These are phyloP conservation scores for Ascochyta pisi DNA, from an alignment of 2,329 filamentous ascomycete genomes.

Conservation along the genomic window DNA sequence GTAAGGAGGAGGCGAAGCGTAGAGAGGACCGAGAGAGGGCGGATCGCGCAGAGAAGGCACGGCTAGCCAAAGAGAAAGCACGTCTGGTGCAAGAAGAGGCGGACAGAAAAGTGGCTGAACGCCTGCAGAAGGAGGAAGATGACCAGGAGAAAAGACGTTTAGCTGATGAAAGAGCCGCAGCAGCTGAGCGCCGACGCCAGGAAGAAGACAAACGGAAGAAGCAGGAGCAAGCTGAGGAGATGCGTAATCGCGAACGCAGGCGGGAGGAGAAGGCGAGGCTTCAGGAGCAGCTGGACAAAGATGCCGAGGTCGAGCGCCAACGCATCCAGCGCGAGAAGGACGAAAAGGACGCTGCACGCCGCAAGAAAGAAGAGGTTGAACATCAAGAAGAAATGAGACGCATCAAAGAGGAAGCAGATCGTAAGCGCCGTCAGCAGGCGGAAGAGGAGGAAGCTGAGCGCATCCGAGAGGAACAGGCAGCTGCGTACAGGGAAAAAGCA, in stretches of 20 bases:
- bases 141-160: neutral
- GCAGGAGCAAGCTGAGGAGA: neutral
- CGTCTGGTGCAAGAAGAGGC: neutral
- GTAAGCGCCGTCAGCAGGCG: neutral
- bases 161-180: neutral
- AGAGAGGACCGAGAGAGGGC: neutral
- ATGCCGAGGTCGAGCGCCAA: neutral
- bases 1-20: neutral
- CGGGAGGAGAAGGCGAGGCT: neutral
- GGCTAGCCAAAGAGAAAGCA: neutral
- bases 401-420: neutral
- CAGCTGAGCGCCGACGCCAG: neutral
- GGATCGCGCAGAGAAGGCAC: constrained; percentile 1
- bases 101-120: constrained; percentile 1
- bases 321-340: neutral
- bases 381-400: neutral
- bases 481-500: neutral
- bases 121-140: neutral
- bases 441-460: constrained; percentile 9
- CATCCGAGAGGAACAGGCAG: constrained; percentile 5
- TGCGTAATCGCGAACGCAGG: neutral
- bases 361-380: constrained; percentile 17
- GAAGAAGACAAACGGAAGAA: neutral
- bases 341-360: constrained; percentile 4
- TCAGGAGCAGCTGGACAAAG: neutral